These are phyloP conservation scores for Zymoseptoria pseudotritici DNA, from an alignment of 2,329 filamentous ascomycete genomes.

Conservation along the genomic window DNA sequence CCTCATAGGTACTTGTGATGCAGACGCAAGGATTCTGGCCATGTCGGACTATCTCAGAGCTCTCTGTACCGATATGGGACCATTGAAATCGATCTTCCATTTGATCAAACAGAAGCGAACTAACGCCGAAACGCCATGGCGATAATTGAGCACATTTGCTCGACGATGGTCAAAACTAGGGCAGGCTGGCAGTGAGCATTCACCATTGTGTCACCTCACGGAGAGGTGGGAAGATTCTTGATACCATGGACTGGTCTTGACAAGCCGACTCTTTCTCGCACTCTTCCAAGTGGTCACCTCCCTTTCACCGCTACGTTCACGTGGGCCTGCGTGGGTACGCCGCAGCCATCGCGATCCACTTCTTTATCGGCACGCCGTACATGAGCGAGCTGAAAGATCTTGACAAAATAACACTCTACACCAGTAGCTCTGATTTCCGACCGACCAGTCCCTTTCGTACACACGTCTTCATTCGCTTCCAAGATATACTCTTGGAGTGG, in stretches of 20 bases:
- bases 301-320: constrained; percentile 55
- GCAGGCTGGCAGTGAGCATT: not conserved
- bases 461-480: constrained; percentile 56
- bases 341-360: constrained; percentile 57
- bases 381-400: constrained; percentile 52
- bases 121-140: no score
- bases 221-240: not conserved
- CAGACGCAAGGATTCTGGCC: no score
- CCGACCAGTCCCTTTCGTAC: constrained; percentile 50
- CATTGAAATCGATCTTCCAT: no score
- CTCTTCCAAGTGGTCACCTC: constrained; percentile 52
- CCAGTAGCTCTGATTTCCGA: constrained; percentile 46
- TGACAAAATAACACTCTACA: constrained; percentile 52
- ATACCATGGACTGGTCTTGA: no score
- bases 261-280: constrained; percentile 39
- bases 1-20: no score
- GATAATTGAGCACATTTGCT: not conserved
- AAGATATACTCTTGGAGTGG: constrained; percentile 39
- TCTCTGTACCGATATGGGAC: no score
- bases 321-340: constrained; percentile 58
- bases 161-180: not conserved
- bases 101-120: no score
- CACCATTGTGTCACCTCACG: not conserved
- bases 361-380: constrained; percentile 58
- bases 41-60: no score